These are phyloP conservation scores for Hanseniaspora uvarum DNA, from an alignment of 1,139 yeast species.

Conservation along the genomic window DNA sequence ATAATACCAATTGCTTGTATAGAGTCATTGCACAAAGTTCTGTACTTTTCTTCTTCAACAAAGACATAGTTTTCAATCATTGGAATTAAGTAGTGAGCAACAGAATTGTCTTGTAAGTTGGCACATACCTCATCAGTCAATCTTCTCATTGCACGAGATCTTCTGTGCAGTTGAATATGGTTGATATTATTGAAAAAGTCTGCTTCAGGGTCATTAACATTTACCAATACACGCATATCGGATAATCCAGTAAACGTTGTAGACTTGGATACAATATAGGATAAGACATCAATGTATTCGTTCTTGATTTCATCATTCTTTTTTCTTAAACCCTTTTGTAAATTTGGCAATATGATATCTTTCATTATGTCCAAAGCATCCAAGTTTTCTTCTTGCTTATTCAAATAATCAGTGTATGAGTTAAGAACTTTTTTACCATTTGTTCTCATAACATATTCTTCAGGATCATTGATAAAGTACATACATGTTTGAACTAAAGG, in stretches of 20 bases:
- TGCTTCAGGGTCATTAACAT: slow-evolving; percentile 68
- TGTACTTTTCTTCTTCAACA: slow-evolving; percentile 44
- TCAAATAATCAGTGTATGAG: slow-evolving; percentile 54
- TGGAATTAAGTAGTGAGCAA: slow-evolving; percentile 75
- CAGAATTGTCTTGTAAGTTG: slow-evolving; percentile 44
- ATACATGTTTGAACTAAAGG: slow-evolving; percentile 64
- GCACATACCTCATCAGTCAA: slow-evolving; percentile 36
- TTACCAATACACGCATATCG: slow-evolving; percentile 58
- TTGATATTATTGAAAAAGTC: slow-evolving; percentile 71
- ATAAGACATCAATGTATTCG: slow-evolving; percentile 59
- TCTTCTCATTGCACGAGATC: slow-evolving; percentile 70
- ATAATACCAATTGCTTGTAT: slow-evolving; percentile 53
- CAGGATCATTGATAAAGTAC: slow-evolving; percentile 64
- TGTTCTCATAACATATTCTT: slow-evolving; percentile 70
- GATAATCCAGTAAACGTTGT: slow-evolving; percentile 45
- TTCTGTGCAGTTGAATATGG: slow-evolving; percentile 78
- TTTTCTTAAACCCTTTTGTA: slow-evolving; percentile 61
- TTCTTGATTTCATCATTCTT: slow-evolving; percentile 53
- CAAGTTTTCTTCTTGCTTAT: slow-evolving; percentile 35
- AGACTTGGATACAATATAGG: slow-evolving; percentile 48
- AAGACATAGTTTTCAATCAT: slow-evolving; percentile 68
- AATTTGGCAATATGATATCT: slow-evolving; percentile 50
- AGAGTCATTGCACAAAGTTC: slow-evolving; percentile 68
- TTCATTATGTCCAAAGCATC: slow-evolving; percentile 41
- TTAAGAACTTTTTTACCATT: slow-evolving; percentile 61